Base-by-base conservation (phyloP, 768 basidiomycete species). In the Roridomyces roridus region DNA sequence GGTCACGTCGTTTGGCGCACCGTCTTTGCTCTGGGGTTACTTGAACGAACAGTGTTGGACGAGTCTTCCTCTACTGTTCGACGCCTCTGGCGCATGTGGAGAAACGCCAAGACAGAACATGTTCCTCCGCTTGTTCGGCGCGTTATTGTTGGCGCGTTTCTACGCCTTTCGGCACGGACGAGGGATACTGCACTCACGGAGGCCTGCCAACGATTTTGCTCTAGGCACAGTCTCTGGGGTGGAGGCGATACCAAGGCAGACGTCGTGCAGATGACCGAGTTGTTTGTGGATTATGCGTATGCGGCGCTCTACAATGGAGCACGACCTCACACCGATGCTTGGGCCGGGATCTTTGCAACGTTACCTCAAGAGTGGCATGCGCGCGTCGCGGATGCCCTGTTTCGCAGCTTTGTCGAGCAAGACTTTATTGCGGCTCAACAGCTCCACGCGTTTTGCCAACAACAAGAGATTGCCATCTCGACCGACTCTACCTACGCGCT, bases 41-140 rank as follows among this genome's bases (percentile, higher is more conserved):
- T 83, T 42, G 73, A 80, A 28, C 71, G 68, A 40, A 60, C 67
- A 6, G 39, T 59, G 12, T 39, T 70, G 23, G 42, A 49, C 25
- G 51, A 53, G 24, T 18, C 58, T 11, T 36, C 55, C 20, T 20
- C 44, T 41, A 35, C 59, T 20, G 50, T 71, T 7, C 70, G 71
- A 12, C 55, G 70, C 15, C 65, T 84, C n/a, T 82, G 79, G 78
- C 64, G 59, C 20, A 63, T 51, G 17, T 87, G 84, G 81, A 67
- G 61, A 60, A 50, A 65, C 24, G 36, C 54, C 44, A 51, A 62
- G 11, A 26, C 42, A 37, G 9, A 48, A 51, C n/a, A 20, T 62
- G 54, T 23, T 65, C 68, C 18, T 31, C 56, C 12, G 53, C 28
- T 64, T 3, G 69, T 81, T 7, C 66, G 73, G n/a, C 75, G 75